phyloP scores from a whole-genome alignment of 2,329 filamentous ascomycete species.

The Mollisiaceae sp. region DNA sequence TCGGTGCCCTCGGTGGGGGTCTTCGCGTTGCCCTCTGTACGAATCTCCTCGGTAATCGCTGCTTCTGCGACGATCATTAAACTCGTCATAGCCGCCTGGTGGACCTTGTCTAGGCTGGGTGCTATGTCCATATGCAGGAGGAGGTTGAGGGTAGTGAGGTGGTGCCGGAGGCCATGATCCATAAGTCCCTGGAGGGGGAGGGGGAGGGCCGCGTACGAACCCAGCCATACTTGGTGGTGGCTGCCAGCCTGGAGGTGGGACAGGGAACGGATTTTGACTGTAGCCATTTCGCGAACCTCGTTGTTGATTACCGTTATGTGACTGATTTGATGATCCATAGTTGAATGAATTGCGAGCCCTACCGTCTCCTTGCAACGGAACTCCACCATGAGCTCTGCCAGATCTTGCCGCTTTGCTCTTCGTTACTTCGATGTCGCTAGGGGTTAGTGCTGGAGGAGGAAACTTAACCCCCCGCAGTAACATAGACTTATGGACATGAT shows the following conservation, averaged over 20 bases:
- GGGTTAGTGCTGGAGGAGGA: conserved; percentile 72
- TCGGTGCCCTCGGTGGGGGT: conserved; percentile 21
- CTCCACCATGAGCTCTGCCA: conserved; percentile 74
- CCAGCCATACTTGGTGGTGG: conserved; percentile 52
- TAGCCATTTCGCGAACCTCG: conserved; percentile 32
- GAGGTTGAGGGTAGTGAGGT: conserved; percentile 31
- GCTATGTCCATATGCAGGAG: conserved; percentile 25
- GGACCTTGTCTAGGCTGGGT: conserved; percentile 16
- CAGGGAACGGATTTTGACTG: conserved; percentile 32
- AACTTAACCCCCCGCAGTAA: conserved; percentile 83
- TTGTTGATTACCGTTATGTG: conserved; percentile 29
- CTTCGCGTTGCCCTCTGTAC: conserved; percentile 27
- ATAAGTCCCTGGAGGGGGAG: conserved; percentile 48
- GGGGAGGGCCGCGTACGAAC: conserved; percentile 52
- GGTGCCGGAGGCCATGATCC: conserved; percentile 32
- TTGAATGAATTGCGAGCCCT: conserved; percentile 57
- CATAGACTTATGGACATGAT: conserved; percentile 88
- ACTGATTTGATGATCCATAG: conserved; percentile 49
- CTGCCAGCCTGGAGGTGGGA: conserved; percentile 44
- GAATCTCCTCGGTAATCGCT: conserved; percentile 29
- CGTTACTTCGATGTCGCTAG: conserved; percentile 75
- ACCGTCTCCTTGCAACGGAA: conserved; percentile 58
- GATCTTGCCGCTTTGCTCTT: conserved; percentile 67
- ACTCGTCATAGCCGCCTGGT: conserved; percentile 27
- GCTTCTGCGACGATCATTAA: conserved; percentile 27